phyloP scores from a whole-genome alignment of 2,329 filamentous ascomycete genomes.

The Aspergillus novofumigatus region DNA sequence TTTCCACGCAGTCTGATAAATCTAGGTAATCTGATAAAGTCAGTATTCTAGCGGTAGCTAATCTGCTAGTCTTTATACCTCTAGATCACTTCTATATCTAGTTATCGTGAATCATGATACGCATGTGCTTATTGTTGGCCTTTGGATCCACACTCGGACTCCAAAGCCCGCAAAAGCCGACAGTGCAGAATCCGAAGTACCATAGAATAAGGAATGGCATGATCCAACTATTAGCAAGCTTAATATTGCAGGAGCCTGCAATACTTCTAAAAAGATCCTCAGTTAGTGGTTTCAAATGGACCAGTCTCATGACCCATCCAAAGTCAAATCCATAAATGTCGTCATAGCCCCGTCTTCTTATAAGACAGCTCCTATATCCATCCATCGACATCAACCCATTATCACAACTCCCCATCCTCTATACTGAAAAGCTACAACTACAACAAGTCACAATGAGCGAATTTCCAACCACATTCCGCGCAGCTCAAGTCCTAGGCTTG shows the following conservation, averaged over 20 bases:
- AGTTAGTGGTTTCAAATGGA: not conserved
- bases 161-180: slow-evolving; percentile 9
- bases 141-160: not conserved
- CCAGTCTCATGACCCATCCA: not conserved
- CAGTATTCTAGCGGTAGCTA: too few species aligned
- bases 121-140: not conserved
- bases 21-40: too few species aligned
- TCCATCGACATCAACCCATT: too few species aligned
- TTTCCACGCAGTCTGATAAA: too few species aligned
- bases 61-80: too few species aligned
- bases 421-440: not conserved
- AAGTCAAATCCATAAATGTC: not conserved
- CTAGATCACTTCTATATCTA: too few species aligned
- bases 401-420: not conserved
- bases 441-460: slow-evolving; percentile 11
- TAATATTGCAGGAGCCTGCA: not conserved
- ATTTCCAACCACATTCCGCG: slow-evolving; percentile 13
- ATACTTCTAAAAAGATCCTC: not conserved
- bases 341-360: not conserved
- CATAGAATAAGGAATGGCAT: not conserved
- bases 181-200: not conserved
- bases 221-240: not conserved
- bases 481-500: slow-evolving; percentile 26
- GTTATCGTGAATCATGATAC: too few species aligned
- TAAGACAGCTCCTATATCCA: too few species aligned